Percentiles rank a stretch among this genome's conserved stretches.
Evolutionary conservation across 345 rosid genomes (phyloP).

Genomic region (Melastoma malabathricum): DNA sequence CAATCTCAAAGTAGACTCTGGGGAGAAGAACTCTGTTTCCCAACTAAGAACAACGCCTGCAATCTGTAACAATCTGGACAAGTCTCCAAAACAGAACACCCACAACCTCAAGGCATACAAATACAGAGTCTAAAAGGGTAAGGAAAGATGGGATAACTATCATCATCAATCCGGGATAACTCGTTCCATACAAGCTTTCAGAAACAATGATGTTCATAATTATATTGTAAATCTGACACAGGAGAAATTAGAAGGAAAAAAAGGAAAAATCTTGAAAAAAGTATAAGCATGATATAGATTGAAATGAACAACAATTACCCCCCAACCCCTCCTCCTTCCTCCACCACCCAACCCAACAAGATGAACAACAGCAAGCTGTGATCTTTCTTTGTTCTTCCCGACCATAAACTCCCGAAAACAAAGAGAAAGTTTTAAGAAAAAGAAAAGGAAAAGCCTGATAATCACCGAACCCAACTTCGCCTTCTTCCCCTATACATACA

Average conservation of each 20-base stretch:
- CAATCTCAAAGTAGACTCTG: too few relatives aligned
- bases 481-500: constrained; percentile 43
- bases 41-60: too few relatives aligned
- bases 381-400: too few relatives aligned
- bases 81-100: too few relatives aligned
- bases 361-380: constrained; percentile 7
- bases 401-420: too few relatives aligned
- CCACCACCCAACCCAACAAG: constrained; percentile 5
- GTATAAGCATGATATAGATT: constrained; percentile 26
- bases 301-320: constrained; percentile 25
- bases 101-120: not conserved
- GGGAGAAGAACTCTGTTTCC: too few relatives aligned
- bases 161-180: constrained; percentile 15
- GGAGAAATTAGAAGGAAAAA: constrained; percentile 1
- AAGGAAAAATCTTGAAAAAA: constrained; percentile 13
- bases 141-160: not conserved
- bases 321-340: constrained; percentile 17
- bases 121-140: not conserved
- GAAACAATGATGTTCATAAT: constrained; percentile 22
- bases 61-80: too few relatives aligned
- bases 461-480: too few relatives aligned
- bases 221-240: constrained; percentile 21
- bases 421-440: too few relatives aligned
- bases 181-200: constrained; percentile 26
- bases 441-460: too few relatives aligned